Evolutionary conservation across 305 asterid species (phyloP).

Genomic region (Solanum hybrid): DNA sequence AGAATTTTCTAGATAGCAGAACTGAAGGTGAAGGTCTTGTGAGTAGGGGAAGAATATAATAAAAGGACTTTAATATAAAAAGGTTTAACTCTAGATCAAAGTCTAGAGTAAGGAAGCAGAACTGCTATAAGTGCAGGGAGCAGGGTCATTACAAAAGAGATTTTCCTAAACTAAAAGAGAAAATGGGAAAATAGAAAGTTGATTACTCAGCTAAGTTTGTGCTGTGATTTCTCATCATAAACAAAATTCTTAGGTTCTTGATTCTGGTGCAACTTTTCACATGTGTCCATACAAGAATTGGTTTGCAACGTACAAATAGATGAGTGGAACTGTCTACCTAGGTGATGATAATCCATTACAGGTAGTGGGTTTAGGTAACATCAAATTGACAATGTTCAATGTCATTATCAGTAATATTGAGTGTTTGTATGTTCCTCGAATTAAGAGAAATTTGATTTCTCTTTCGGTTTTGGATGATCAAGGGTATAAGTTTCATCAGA

Average conservation of each 20-base stretch:
- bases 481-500: neutral
- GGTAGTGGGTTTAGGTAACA: neutral
- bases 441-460: neutral
- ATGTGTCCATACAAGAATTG: neutral
- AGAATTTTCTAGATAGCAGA: neutral
- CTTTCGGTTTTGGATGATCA: neutral
- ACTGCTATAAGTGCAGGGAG: neutral
- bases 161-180: neutral
- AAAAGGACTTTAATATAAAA: neutral
- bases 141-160: neutral
- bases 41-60: neutral
- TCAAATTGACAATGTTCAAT: neutral
- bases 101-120: neutral
- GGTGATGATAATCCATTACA: neutral
- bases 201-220: neutral
- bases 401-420: neutral
- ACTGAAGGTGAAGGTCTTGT: neutral
- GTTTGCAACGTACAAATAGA: neutral
- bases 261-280: neutral
- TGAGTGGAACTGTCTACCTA: neutral
- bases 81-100: neutral
- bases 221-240: neutral
- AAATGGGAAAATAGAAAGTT: neutral
- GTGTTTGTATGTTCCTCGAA: neutral
- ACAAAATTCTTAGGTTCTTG: neutral